Conservation (phyloP, 2,329 filamentous ascomycete species). For the Elsinoe australis region DNA sequence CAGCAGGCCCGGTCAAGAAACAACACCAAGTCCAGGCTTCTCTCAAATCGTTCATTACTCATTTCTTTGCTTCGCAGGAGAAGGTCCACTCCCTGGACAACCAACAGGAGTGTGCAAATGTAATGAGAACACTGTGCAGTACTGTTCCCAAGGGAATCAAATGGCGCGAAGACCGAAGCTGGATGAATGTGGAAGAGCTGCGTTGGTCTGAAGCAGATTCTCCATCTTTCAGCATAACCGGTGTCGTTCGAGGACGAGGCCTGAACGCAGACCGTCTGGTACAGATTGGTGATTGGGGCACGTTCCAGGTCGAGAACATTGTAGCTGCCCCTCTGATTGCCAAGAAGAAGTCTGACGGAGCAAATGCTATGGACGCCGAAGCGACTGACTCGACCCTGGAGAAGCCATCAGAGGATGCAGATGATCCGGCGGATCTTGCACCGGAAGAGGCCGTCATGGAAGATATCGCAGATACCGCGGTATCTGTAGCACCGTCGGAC, state of each 20-base stretch:
- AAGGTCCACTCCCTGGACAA: constrained; percentile 85
- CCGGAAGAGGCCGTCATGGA: constrained; percentile 79
- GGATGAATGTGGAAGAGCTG: constrained; percentile 84
- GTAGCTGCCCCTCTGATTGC: constrained; percentile 61
- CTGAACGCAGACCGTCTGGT: constrained; percentile 85
- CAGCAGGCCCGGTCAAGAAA: constrained; percentile 71
- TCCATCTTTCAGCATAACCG: constrained; percentile 52
- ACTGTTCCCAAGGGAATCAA: constrained; percentile 87
- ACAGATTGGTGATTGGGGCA: constrained; percentile 88
- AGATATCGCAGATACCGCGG: constrained; percentile 37
- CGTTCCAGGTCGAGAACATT: constrained; percentile 87
- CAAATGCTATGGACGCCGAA: constrained; percentile 61
- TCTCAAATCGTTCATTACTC: constrained; percentile 83
- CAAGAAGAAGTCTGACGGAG: constrained; percentile 48
- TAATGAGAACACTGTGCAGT: constrained; percentile 84
- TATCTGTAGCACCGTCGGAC: constrained; percentile 42
- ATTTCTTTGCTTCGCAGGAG: constrained; percentile 88
- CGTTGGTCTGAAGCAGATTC: constrained; percentile 54
- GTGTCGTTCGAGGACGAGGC: constrained; percentile 75
- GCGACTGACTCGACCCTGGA: constrained; percentile 56
- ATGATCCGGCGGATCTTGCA: constrained; percentile 74
- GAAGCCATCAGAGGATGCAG: constrained; percentile 66
- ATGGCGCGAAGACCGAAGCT: constrained; percentile 92
- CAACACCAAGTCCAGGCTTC: constrained; percentile 68
- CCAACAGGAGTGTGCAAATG: constrained; percentile 81